Evolutionary conservation across 2,329 filamentous ascomycete species (phyloP).

Genomic region (Chaetomiaceae sp.): DNA sequence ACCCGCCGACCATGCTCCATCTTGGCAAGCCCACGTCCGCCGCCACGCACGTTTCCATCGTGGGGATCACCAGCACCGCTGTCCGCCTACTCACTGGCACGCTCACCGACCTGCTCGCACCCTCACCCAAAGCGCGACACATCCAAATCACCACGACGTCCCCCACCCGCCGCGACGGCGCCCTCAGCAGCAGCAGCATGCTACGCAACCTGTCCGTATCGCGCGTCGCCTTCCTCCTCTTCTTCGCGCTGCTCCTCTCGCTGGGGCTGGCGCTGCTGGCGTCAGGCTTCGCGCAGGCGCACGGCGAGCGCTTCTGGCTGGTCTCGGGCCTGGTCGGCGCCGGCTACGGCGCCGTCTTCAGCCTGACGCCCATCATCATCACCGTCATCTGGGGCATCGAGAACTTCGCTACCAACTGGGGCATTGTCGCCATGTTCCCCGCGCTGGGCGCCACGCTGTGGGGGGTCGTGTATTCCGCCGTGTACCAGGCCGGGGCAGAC

Average conservation of each 20-base stretch:
- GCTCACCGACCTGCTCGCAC: slow-evolving; percentile 80
- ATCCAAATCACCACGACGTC: slow-evolving; percentile 38
- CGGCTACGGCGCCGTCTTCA: slow-evolving; percentile 90
- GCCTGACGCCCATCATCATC: slow-evolving; percentile 82
- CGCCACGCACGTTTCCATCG: slow-evolving; percentile 86
- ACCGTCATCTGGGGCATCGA: slow-evolving; percentile 98
- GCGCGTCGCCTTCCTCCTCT: slow-evolving; percentile 71
- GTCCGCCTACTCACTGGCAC: slow-evolving; percentile 85
- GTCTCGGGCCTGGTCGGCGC: slow-evolving; percentile 80
- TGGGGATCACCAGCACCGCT: slow-evolving; percentile 85
- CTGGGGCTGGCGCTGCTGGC: slow-evolving; percentile 72
- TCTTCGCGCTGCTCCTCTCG: slow-evolving; percentile 67
- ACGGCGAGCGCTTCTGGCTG: slow-evolving; percentile 74
- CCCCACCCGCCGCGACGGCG: slow-evolving; percentile 18
- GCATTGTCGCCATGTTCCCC: slow-evolving; percentile 86
- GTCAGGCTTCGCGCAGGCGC: slow-evolving; percentile 65
- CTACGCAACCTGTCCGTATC: slow-evolving; percentile 55
- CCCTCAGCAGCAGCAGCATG: not conserved
- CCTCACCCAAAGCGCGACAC: slow-evolving; percentile 54
- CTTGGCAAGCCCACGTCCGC: slow-evolving; percentile 49
- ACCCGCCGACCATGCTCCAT: slow-evolving; percentile 47
- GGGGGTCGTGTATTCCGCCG: slow-evolving; percentile 79
- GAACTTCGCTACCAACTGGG: slow-evolving; percentile 98
- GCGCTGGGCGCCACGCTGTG: slow-evolving; percentile 83
- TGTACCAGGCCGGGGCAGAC: slow-evolving; percentile 64